phyloP scores from a whole-genome alignment of 331 rosid genomes.

The Malus hybrid region DNA sequence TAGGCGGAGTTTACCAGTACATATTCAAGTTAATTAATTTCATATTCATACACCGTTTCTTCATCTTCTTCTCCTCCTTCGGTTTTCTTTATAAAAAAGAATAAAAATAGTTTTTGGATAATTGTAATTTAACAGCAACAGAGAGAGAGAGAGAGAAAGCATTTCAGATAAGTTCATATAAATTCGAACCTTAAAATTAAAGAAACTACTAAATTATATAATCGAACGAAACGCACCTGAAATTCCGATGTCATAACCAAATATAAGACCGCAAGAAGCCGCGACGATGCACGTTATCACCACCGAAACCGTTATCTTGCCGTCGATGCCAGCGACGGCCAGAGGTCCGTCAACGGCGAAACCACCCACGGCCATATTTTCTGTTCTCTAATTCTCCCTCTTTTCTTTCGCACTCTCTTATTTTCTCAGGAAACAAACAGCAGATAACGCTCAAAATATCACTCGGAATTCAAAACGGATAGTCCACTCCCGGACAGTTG shows the following conservation, averaged over 20 bases:
- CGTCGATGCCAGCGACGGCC: neutral
- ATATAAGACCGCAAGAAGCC: conserved; percentile 66
- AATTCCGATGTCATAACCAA: conserved; percentile 73
- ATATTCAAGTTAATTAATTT: neutral
- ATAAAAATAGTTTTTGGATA: neutral
- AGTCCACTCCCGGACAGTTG: neutral
- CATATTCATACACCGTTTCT: neutral
- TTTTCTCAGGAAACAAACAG: conserved; percentile 8
- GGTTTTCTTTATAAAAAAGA: too few species aligned
- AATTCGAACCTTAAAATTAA: neutral
- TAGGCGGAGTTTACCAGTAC: too few species aligned
- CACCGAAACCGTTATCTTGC: conserved; percentile 50
- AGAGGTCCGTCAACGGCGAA: conserved; percentile 31
- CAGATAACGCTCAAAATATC: neutral
- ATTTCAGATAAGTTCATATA: too few species aligned
- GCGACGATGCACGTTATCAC: conserved; percentile 65
- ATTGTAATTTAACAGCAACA: neutral
- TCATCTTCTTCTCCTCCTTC: neutral
- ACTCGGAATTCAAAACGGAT: too few species aligned
- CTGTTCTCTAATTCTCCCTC: neutral
- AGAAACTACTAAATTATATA: neutral
- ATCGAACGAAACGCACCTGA: conserved; percentile 33
- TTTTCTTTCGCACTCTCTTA: neutral
- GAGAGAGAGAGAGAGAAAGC: neutral
- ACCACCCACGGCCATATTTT: conserved; percentile 44